Percentiles rank a stretch among this genome's conserved stretches.
Evolutionary conservation across 2,329 filamentous ascomycete genomes (phyloP).

Genomic region (Arthrinium phaeospermum): DNA sequence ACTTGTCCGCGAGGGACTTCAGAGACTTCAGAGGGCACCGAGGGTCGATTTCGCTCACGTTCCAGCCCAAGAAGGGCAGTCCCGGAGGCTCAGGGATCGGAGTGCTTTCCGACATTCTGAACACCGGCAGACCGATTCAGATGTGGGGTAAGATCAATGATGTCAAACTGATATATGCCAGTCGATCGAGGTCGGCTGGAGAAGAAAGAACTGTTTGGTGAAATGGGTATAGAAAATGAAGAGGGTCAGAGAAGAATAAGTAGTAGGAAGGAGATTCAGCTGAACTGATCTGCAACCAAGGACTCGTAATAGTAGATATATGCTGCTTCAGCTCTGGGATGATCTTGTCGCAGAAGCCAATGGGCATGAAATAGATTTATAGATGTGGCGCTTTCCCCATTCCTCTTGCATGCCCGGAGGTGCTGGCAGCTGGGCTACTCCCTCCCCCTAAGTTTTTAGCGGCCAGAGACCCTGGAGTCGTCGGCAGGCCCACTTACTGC

Average conservation of each 20-base stretch:
- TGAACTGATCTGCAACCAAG: background rate
- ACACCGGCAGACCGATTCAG: background rate
- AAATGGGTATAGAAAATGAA: background rate
- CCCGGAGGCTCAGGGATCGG: slow-evolving; percentile 22
- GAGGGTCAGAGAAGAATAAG: background rate
- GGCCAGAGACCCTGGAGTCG: slow-evolving; percentile 4
- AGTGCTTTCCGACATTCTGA: slow-evolving; percentile 13
- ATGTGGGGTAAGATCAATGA: background rate
- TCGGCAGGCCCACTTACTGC: background rate
- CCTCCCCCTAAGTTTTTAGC: slow-evolving; percentile 8
- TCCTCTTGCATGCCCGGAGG: background rate
- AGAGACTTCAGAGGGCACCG: slow-evolving; percentile 15
- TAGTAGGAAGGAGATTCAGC: background rate
- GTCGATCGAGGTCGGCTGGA: background rate
- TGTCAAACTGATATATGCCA: background rate
- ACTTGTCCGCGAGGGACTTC: slow-evolving; percentile 19
- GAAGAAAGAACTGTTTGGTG: background rate
- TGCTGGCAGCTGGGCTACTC: slow-evolving; percentile 6
- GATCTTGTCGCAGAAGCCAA: background rate
- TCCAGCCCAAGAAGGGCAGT: slow-evolving; percentile 22
- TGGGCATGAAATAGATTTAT: slow-evolving; percentile 15
- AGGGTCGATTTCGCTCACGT: slow-evolving; percentile 22
- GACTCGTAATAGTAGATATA: background rate
- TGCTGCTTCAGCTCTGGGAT: background rate
- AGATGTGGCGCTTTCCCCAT: background rate